These are phyloP conservation scores for Wickerhamiella sorbophila DNA, from an alignment of 805 yeast species.

Conservation along the genomic window DNA sequence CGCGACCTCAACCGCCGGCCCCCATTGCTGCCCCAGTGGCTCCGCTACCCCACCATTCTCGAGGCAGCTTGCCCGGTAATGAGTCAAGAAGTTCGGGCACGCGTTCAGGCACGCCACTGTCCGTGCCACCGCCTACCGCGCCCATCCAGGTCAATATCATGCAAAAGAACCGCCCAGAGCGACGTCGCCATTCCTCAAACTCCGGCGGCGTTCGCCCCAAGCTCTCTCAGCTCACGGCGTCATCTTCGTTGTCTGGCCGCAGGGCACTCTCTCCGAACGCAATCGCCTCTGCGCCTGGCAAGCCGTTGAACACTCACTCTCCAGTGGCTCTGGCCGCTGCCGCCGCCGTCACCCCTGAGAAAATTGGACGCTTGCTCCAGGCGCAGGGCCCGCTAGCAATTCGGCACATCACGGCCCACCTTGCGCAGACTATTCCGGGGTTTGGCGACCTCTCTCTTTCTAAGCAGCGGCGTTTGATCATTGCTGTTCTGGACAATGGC, in stretches of 20 bases:
- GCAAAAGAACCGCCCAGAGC: neutral
- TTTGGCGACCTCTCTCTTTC: slow-evolving; percentile 70
- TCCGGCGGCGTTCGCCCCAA: slow-evolving; percentile 4
- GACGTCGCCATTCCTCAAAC: slow-evolving; percentile 5
- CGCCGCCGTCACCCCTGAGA: slow-evolving; percentile 63
- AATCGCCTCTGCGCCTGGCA: slow-evolving; percentile 4
- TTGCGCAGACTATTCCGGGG: slow-evolving; percentile 59
- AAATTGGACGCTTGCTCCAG: slow-evolving; percentile 52
- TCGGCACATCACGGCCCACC: slow-evolving; percentile 70
- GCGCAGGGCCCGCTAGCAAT: slow-evolving; percentile 81
- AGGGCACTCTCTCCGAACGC: slow-evolving; percentile 1
- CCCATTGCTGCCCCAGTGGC: neutral
- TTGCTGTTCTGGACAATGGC: slow-evolving; percentile 73
- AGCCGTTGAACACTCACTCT: slow-evolving; percentile 45
- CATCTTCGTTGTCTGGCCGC: slow-evolving; percentile 1
- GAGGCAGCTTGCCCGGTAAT: neutral
- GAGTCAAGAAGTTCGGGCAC: neutral
- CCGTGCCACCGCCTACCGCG: slow-evolving; percentile 3
- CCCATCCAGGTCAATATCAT: neutral
- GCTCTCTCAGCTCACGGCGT: slow-evolving; percentile 2
- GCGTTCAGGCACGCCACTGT: neutral
- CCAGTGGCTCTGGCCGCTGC: slow-evolving; percentile 86
- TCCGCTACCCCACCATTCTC: neutral
- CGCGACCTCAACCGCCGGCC: neutral
- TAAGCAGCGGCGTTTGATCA: slow-evolving; percentile 78